Base-by-base conservation (phyloP, 2,329 filamentous ascomycete genomes). In the Ophiostoma sp. region DNA sequence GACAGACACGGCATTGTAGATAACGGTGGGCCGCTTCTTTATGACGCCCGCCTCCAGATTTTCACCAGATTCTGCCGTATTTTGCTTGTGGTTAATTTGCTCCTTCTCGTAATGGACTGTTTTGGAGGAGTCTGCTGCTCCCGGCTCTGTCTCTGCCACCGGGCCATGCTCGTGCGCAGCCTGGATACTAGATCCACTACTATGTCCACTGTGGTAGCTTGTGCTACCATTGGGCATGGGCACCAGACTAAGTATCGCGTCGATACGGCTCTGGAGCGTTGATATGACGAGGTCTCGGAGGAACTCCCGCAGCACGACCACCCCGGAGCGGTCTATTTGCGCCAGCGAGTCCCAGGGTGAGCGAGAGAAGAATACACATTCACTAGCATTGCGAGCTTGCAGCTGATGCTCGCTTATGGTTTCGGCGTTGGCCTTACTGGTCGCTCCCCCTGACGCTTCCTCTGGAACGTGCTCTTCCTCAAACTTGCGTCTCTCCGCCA, bases 1-100 rank as follows among this genome's bases (percentile, higher is more conserved):
- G 63, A 93, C 88, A 63, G 92, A 81, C 63, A 87, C 81, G 2
- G 88, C 85, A 76, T 92, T 93, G 75, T 87, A 83, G 69, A 92
- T 78, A 74, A 92, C 86, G 3, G 90, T 82, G 0, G 87, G 85
- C 16, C 90, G 84, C 72, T 81, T 82, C 74, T 90, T 87, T 0
- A 9, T 12, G 5, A 4, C 7, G 12, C 55, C 36, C 5, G 55
- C 55, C n/a, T 60, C 55, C 27, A 60, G 55, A n/a, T 60, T 27
- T 4, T 16, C 11, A 5, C 4, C 9, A 38, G 18, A 14, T 12
- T 6, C 27, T 9, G 11, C 9, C 2, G 2, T 18, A 16, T 60
- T 40, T 7, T 12, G 8, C 6, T 55, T 18, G 12, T 60, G 27
- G 11, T 11, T 11, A 38, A 1, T 9, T 7, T 2, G 1, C 7